Percentiles rank a stretch among this genome's conserved stretches.
Conservation (phyloP, 2,329 filamentous ascomycete genomes). For the Rhytidhysteron rufulum region DNA sequence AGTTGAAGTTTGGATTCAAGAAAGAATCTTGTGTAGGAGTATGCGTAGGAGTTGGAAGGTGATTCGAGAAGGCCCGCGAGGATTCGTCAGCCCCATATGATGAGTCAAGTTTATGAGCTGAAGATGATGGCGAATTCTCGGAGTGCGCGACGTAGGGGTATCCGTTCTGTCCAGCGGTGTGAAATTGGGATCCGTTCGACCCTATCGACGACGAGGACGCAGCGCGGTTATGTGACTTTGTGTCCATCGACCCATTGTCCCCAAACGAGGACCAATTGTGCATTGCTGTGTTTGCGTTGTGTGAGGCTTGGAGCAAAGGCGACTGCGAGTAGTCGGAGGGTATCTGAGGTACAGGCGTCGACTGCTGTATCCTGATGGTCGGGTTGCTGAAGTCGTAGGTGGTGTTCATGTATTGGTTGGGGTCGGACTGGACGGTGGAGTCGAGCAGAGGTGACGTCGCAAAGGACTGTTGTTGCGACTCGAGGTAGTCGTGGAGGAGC, state of each 20-base stretch:
- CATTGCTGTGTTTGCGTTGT: conserved; percentile 19
- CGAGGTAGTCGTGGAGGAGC: conserved; percentile 34
- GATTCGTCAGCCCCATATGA: conserved; percentile 30
- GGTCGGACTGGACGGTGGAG: conserved; percentile 3
- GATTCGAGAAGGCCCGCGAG: conserved; percentile 46
- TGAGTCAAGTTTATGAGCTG: conserved; percentile 31
- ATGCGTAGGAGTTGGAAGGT: conserved; percentile 53
- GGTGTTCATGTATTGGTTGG: conserved; percentile 30
- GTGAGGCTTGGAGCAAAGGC: conserved; percentile 24
- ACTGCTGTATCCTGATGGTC: conserved; percentile 38
- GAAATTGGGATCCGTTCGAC: conserved; percentile 33
- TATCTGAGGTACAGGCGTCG: conserved; percentile 35
- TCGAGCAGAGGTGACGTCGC: conserved; percentile 11
- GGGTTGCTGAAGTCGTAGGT: conserved; percentile 32
- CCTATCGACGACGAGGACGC: conserved; percentile 37
- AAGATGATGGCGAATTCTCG: conserved; percentile 41
- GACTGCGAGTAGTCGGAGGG: conserved; percentile 23
- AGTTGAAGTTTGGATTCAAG: conserved; percentile 44
- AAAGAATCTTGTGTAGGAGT: conserved; percentile 52
- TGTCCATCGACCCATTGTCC: conserved; percentile 23
- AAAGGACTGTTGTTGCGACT: conserved; percentile 28
- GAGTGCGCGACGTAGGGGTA: conserved; percentile 45
- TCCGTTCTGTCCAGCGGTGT: conserved; percentile 20
- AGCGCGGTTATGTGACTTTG: conserved; percentile 33
- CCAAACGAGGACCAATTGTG: conserved; percentile 29